Conservation (phyloP, 345 rosid species). For the Hibiscus mutabilis region DNA sequence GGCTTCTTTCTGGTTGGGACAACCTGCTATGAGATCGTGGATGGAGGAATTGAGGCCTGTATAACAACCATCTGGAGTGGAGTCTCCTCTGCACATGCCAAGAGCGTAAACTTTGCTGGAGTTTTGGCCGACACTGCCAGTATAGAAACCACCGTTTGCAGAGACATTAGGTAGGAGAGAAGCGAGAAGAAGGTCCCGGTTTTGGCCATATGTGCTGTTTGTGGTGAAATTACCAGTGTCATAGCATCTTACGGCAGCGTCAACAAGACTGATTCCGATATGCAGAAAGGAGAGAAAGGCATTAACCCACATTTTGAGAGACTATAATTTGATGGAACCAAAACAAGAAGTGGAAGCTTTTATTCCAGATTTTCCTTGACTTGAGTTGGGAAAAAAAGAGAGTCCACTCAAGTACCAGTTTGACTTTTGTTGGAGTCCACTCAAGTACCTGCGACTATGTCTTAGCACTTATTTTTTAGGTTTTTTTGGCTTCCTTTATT, state of each 20-base stretch:
- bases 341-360: no score
- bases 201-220: conserved; percentile 7
- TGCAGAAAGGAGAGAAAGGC: no score
- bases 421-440: no score
- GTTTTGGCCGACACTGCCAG: background rate
- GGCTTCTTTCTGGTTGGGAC: conserved; percentile 19
- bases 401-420: no score
- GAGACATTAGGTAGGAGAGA: background rate
- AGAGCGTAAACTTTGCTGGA: conserved; percentile 10
- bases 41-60: background rate
- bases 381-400: no score
- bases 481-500: no score
- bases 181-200: conserved; percentile 15
- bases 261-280: no score
- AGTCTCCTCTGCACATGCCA: conserved; percentile 21
- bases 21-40: background rate
- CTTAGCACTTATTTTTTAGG: no score
- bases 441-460: no score
- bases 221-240: conserved; percentile 15
- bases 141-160: conserved; percentile 13
- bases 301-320: no score
- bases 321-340: no score
- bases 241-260: background rate
- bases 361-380: no score
- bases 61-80: background rate